Conservation (phyloP, 768 basidiomycete species). For the Rhizopogon salebrosus region DNA sequence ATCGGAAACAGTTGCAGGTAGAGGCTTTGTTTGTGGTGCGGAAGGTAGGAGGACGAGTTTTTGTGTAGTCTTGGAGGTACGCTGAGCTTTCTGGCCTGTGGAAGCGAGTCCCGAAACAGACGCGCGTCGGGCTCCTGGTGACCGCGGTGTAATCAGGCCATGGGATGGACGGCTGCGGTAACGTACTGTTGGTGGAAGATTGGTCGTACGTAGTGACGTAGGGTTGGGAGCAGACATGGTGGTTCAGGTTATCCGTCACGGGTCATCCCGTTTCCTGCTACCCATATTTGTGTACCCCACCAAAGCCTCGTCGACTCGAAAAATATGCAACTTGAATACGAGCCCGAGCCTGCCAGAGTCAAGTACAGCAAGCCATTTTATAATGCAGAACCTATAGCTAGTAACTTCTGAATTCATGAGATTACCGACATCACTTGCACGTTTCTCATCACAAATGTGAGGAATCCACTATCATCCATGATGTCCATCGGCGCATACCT, state of each 20-base stretch:
- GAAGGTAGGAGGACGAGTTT: conserved; percentile 88
- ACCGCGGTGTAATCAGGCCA: neutral
- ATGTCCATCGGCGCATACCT: neutral
- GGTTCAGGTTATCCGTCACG: neutral
- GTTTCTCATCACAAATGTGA: neutral
- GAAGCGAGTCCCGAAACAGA: conserved; percentile 28
- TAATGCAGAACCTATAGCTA: no score
- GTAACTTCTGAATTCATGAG: no score
- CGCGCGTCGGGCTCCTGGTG: conserved; percentile 19
- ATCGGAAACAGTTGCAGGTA: conserved; percentile 31
- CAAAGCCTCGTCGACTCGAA: no score
- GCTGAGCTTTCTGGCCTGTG: conserved; percentile 47
- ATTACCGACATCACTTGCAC: neutral
- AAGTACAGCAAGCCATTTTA: no score
- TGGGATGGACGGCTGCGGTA: conserved; percentile 6
- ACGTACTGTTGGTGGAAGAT: conserved; percentile 1
- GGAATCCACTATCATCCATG: neutral
- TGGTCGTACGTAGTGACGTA: neutral
- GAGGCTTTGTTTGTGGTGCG: conserved; percentile 81
- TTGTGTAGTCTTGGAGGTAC: conserved; percentile 88
- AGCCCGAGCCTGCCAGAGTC: no score
- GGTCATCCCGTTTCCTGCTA: no score
- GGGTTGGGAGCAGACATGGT: neutral
- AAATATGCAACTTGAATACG: no score
- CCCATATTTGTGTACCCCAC: no score